These are phyloP conservation scores for Fusarium nisikadoi DNA, from an alignment of 2,329 filamentous ascomycete genomes.

Conservation along the genomic window DNA sequence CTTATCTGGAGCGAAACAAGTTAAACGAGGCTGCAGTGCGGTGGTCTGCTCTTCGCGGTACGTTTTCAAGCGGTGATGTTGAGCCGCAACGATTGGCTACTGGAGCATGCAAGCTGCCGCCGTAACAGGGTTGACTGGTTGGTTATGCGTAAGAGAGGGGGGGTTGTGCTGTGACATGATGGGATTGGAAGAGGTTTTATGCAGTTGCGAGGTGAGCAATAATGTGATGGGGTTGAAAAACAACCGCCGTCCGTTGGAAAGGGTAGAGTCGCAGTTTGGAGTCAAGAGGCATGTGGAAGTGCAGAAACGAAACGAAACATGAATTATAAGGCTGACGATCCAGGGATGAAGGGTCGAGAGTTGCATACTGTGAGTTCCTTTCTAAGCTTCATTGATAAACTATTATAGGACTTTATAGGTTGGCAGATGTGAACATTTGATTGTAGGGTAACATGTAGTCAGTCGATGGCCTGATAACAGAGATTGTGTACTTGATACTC, in stretches of 20 bases:
- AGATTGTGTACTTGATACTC: background rate
- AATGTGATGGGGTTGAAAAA: constrained; percentile 7
- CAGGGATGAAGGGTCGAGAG: constrained; percentile 21
- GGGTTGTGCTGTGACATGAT: constrained; percentile 15
- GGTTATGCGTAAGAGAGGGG: constrained; percentile 14
- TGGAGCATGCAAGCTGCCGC: constrained; percentile 25
- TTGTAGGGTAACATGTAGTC: constrained; percentile 11
- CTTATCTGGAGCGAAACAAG: constrained; percentile 10
- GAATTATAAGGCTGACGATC: constrained; percentile 31
- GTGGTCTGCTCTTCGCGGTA: constrained; percentile 9
- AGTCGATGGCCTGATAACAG: background rate
- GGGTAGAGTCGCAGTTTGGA: background rate
- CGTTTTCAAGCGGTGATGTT: constrained; percentile 19
- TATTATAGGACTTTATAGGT: background rate
- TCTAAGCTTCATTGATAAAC: background rate
- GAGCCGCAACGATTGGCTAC: constrained; percentile 27
- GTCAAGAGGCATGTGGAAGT: constrained; percentile 3
- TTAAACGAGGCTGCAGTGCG: constrained; percentile 38
- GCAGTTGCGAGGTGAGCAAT: background rate
- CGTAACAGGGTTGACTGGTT: constrained; percentile 13
- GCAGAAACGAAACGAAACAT: constrained; percentile 6
- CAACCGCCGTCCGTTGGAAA: constrained; percentile 2
- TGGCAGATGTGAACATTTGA: background rate
- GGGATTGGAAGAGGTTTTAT: constrained; percentile 24
- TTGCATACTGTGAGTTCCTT: constrained; percentile 9